These are phyloP conservation scores for Pseudodiploospora longispora DNA, from an alignment of 2,329 filamentous ascomycete species.

Conservation along the genomic window DNA sequence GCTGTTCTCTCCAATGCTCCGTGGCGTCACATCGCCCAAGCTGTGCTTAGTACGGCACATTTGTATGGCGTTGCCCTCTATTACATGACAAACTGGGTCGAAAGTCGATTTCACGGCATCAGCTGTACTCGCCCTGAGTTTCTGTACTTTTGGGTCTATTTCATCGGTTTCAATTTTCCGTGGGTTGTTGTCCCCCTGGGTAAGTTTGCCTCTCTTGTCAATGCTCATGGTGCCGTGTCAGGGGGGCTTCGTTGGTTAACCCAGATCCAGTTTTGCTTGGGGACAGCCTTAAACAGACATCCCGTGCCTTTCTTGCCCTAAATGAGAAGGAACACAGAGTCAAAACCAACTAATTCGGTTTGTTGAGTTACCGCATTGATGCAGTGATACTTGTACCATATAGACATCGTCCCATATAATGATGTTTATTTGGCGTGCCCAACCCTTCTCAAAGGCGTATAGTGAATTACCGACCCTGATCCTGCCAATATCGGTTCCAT, in stretches of 20 bases:
- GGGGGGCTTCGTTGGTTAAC: too few species aligned
- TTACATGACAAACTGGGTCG: constrained; percentile 48
- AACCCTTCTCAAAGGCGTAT: too few species aligned
- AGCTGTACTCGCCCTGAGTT: constrained; percentile 51
- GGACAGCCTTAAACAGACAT: constrained; percentile 6
- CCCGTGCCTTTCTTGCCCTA: constrained; percentile 3
- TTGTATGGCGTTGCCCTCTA: constrained; percentile 57
- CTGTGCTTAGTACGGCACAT: constrained; percentile 44
- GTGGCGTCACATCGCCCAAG: constrained; percentile 43
- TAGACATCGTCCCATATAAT: too few species aligned
- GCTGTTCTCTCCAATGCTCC: constrained; percentile 36
- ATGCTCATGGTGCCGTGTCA: too few species aligned
- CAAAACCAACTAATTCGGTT: too few species aligned
- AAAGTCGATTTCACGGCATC: constrained; percentile 35
- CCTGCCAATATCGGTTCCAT: too few species aligned
- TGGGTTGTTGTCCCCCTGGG: constrained; percentile 50
- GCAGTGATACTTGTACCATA: not conserved
- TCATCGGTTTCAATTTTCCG: constrained; percentile 50
- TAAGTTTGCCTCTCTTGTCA: constrained; percentile 26
- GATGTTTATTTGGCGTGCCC: too few species aligned
- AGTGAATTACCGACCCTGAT: too few species aligned
- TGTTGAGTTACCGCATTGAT: too few species aligned
- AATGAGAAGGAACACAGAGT: constrained; percentile 1
- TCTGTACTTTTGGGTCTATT: constrained; percentile 57
- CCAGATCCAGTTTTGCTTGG: constrained; percentile 1